A percentile compares a stretch with the other conserved stretches of the same genome.
Conservation (phyloP, 139 green algal genomes). For the Mesotaenium endlicherianum region DNA sequence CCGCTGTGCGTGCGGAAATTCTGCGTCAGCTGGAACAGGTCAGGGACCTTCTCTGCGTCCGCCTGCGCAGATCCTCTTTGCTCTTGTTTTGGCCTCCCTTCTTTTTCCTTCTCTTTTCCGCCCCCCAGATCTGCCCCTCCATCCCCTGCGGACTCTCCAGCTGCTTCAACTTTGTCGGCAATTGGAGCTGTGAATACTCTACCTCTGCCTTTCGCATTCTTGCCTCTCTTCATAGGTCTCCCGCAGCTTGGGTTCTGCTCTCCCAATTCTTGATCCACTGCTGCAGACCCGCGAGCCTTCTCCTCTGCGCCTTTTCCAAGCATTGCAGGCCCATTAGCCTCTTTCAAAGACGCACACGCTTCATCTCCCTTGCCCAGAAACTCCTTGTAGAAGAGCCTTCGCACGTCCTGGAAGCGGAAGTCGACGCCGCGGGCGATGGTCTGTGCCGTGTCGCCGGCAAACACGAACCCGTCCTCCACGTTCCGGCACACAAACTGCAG, state of each 20-base stretch:
- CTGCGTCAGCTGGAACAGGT: conserved; percentile 26
- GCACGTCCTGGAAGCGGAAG: conserved; percentile 66
- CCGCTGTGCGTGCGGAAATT: conserved; percentile 70
- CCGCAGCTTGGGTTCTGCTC: too few species aligned
- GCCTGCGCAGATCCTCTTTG: not conserved
- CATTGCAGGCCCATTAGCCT: too few species aligned
- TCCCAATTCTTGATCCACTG: too few species aligned
- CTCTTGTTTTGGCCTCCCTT: not conserved
- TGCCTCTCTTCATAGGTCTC: too few species aligned
- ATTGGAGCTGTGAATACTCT: too few species aligned
- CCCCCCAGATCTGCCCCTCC: not conserved
- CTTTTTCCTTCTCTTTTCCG: not conserved
- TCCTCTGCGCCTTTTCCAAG: too few species aligned
- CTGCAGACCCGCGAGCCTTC: too few species aligned
- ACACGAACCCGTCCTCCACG: conserved; percentile 66
- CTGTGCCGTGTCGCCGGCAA: conserved; percentile 76
- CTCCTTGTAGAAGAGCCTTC: conserved; percentile 18
- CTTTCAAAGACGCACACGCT: too few species aligned
- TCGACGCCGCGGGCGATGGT: conserved; percentile 77
- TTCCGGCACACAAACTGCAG: conserved; percentile 69
- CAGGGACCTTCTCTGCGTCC: not conserved
- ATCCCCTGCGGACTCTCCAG: not conserved
- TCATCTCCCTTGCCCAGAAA: conserved; percentile 19
- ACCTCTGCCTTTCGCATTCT: too few species aligned
- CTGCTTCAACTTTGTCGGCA: not conserved